phyloP scores from a whole-genome alignment of 1,284 basidiomycete species.

The Rhodotorula sp. region DNA sequence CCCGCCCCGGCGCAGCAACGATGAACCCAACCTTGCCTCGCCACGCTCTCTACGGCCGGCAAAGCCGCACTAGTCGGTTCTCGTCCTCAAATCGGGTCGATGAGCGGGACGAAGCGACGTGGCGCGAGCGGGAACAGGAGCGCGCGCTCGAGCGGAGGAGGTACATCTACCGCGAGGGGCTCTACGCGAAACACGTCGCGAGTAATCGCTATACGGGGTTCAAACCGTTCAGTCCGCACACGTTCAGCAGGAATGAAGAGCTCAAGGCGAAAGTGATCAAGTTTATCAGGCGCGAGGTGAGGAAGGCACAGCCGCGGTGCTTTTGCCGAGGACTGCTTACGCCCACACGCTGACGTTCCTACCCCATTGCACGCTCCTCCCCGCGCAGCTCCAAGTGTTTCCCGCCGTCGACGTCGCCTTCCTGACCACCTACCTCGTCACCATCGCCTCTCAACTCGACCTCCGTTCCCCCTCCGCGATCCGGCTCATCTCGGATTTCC shows the following conservation, averaged over 20 bases:
- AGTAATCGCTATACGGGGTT: slow-evolving; percentile 46
- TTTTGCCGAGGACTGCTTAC: background rate
- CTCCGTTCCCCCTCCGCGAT: slow-evolving; percentile 43
- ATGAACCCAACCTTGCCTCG: slow-evolving; percentile 23
- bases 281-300: slow-evolving; percentile 46
- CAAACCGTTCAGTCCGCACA: slow-evolving; percentile 40
- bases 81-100: slow-evolving; percentile 1
- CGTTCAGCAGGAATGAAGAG: slow-evolving; percentile 33
- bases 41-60: slow-evolving; percentile 34
- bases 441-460: slow-evolving; percentile 44
- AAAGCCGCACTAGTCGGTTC: background rate
- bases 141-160: slow-evolving; percentile 42
- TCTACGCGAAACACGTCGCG: slow-evolving; percentile 47
- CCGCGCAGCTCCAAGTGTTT: slow-evolving; percentile 42
- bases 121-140: slow-evolving; percentile 37
- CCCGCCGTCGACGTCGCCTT: slow-evolving; percentile 46
- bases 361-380: background rate
- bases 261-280: slow-evolving; percentile 40
- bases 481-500: slow-evolving; percentile 45
- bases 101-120: slow-evolving; percentile 20
- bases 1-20: background rate
- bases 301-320: background rate
- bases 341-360: too few relatives aligned
- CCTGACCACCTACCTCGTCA: slow-evolving; percentile 45
- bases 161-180: slow-evolving; percentile 43